Base-by-base conservation (phyloP, 768 basidiomycete genomes). In the Mycena epipterygia region DNA sequence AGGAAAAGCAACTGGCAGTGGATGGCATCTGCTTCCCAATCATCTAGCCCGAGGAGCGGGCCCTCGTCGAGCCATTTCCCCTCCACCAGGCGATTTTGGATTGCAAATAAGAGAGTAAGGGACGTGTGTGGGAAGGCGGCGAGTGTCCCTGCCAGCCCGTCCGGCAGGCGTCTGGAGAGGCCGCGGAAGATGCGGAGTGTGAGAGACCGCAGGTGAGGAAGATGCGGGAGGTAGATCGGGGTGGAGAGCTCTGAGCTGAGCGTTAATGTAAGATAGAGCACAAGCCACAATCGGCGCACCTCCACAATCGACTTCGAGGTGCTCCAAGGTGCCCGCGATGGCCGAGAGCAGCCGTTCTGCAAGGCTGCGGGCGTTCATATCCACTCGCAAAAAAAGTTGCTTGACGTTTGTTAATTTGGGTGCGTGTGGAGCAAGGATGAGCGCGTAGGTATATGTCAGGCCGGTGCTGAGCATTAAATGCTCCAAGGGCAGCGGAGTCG, bases 281-380 rank as follows among this genome's bases (percentile, higher is more conserved):
- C 5, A 27, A 49, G 5, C 5, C 5, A n/a, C 6, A 27, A n/a
- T n/a, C n/a, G 6, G 12, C 41, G 5, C 9, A 72, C 71, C 52
- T 53, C 42, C 66, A 21, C 57, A 73, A 16, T 66, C 51, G 25
- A 73, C 33, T 16, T 63, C 67, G 21, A 73, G 57, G 14, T 64
- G 13, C 2, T 14, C n/a, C 7, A 73, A 51, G 0, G 62, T 73
- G 12, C 13, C 37, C 2, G 63, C 29, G 6, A 65, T 21, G 7
- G 48, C 33, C 13, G 33, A 42, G 25, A 68, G 37, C 16, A 68
- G 37, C 2, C 67, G 66, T 16, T 72, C 55, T 3, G 41, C 39
- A 21, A 59, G n/a, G 2, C 19, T 2, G 21, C n/a, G 17, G 33
- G 21, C 55, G 42, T 1, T 25, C 16, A 21, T 27, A 23, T 52